Percentiles rank a stretch among this genome's conserved stretches.
These are phyloP conservation scores for Paraphoma sp. DNA, from an alignment of 2,329 filamentous ascomycete species.

Conservation along the genomic window DNA sequence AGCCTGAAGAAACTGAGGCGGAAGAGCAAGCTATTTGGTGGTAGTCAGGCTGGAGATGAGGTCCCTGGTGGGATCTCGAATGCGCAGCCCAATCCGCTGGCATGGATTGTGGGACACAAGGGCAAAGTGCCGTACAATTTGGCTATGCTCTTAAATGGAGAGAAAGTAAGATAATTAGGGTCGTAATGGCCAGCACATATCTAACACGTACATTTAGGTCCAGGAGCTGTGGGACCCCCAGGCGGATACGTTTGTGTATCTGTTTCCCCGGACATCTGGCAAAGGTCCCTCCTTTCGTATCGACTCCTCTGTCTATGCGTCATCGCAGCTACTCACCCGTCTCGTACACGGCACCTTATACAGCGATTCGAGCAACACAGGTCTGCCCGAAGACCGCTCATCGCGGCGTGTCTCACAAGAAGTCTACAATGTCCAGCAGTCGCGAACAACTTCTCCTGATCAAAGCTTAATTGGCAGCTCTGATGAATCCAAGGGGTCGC, in stretches of 20 bases:
- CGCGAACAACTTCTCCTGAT: conserved; percentile 41
- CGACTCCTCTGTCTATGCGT: conserved; percentile 64
- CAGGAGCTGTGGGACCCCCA: conserved; percentile 67
- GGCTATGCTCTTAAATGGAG: conserved; percentile 56
- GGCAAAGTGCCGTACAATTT: conserved; percentile 65
- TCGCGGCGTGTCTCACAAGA: conserved; percentile 30
- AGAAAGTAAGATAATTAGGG: conserved; percentile 51
- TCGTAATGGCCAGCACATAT: conserved; percentile 1
- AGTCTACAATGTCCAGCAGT: conserved; percentile 32
- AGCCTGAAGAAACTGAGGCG: conserved; percentile 43
- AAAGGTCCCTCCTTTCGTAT: conserved; percentile 67
- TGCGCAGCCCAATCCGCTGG: conserved; percentile 42
- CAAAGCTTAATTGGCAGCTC: conserved; percentile 45
- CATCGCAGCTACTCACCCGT: conserved; percentile 62
- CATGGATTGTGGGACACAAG: conserved; percentile 66
- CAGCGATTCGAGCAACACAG: conserved; percentile 35
- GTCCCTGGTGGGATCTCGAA: conserved; percentile 10
- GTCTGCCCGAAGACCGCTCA: conserved; percentile 27
- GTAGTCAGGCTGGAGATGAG: conserved; percentile 33
- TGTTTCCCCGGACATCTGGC: conserved; percentile 64
- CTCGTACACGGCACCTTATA: conserved; percentile 63
- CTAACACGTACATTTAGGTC: conserved; percentile 48
- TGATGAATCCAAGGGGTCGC: conserved; percentile 56
- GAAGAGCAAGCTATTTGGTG: conserved; percentile 44
- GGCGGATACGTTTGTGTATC: conserved; percentile 68